phyloP scores from a whole-genome alignment of 495 filamentous ascomycete genomes.

The Daldinia childiae region DNA sequence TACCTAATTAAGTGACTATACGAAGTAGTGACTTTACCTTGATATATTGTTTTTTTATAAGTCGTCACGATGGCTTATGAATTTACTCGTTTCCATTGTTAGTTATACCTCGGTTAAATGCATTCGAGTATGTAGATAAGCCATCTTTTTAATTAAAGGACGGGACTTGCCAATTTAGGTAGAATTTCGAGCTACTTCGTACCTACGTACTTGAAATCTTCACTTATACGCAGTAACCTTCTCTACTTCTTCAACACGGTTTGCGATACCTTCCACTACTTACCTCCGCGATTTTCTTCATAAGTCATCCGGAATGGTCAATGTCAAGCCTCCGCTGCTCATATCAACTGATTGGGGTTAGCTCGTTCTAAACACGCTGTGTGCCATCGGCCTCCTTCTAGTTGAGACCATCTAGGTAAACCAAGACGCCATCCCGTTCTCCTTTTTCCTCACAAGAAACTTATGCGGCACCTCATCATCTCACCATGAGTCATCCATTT shows the following conservation, averaged over 20 bases:
- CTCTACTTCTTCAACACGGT: not conserved
- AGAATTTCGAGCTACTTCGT: not conserved
- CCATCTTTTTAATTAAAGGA: not conserved
- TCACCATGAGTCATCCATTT: slow-evolving; percentile 40
- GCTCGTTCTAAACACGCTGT: slow-evolving; percentile 10
- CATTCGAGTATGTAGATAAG: not conserved
- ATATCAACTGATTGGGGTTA: slow-evolving; percentile 32
- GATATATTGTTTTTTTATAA: not conserved
- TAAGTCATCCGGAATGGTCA: slow-evolving; percentile 18
- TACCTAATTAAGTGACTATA: not conserved
- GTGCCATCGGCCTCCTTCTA: not conserved
- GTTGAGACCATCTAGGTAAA: not conserved
- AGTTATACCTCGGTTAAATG: slow-evolving; percentile 1
- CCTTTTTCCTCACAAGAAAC: not conserved
- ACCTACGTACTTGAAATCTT: slow-evolving; percentile 1
- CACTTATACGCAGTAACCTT: slow-evolving; percentile 1
- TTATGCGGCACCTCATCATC: not conserved
- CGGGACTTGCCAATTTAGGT: slow-evolving; percentile 18
- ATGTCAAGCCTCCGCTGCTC: not conserved
- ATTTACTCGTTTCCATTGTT: not conserved
- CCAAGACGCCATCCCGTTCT: not conserved
- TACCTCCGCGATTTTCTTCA: not conserved
- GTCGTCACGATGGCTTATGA: not conserved
- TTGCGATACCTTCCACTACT: not conserved
- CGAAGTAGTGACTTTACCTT: not conserved